These are phyloP conservation scores for Claviceps digitariae DNA, from an alignment of 2,329 filamentous ascomycete species.

Conservation along the genomic window DNA sequence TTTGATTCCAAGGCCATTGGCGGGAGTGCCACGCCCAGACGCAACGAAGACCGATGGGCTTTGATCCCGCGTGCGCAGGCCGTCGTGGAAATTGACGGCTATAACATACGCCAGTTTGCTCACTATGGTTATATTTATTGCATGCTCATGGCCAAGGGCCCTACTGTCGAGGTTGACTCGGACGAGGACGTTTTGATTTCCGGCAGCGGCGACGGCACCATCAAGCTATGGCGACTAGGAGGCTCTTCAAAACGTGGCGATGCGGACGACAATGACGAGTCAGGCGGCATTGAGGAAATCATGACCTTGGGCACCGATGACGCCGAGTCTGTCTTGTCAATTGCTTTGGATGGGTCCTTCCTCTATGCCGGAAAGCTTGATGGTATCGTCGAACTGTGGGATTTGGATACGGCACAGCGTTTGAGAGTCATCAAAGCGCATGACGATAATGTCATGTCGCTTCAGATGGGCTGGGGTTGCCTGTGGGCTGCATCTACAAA, in stretches of 20 bases:
- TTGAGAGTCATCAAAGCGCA: conserved; percentile 75
- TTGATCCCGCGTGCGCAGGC: conserved; percentile 39
- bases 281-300: conserved; percentile 53
- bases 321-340: conserved; percentile 54
- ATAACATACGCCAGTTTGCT: conserved; percentile 75
- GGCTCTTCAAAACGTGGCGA: conserved; percentile 12
- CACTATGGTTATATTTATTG: conserved; percentile 95
- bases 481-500: conserved; percentile 83
- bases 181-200: conserved; percentile 77
- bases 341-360: conserved; percentile 81
- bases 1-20: conserved; percentile 85
- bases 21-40: conserved; percentile 62
- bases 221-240: conserved; percentile 77
- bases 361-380: conserved; percentile 81
- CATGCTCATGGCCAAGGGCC: conserved; percentile 72
- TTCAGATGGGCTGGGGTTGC: conserved; percentile 74
- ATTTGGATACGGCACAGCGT: conserved; percentile 84
- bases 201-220: conserved; percentile 82
- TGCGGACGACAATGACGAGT: conserved; percentile 22
- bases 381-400: conserved; percentile 90
- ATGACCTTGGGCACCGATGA: conserved; percentile 50
- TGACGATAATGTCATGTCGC: conserved; percentile 68
- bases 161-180: conserved; percentile 50
- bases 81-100: conserved; percentile 66
- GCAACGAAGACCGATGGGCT: conserved; percentile 45